phyloP scores from a whole-genome alignment of 1,284 basidiomycete species.

The Vanrija humicola region DNA sequence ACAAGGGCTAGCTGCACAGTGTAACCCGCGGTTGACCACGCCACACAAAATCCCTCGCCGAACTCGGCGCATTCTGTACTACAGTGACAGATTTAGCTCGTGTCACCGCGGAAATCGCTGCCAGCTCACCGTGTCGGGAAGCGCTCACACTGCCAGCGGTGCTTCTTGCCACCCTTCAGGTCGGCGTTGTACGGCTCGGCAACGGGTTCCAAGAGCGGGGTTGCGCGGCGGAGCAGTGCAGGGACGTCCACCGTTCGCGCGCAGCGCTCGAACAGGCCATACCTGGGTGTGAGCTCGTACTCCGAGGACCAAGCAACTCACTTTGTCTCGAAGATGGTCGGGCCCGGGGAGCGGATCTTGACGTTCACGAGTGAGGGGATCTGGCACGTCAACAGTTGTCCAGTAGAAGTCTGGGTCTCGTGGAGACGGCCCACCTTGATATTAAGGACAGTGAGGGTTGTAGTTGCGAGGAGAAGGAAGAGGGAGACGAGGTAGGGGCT shows the following conservation, averaged over 20 bases:
- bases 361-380: constrained; percentile 43
- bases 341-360: constrained; percentile 31
- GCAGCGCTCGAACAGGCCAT: constrained; percentile 47
- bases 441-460: constrained; percentile 41
- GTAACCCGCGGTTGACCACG: constrained; percentile 45
- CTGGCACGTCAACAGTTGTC: constrained; percentile 14
- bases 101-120: too few species aligned
- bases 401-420: background rate
- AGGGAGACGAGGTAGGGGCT: constrained; percentile 45
- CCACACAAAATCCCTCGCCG: constrained; percentile 46
- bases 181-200: background rate
- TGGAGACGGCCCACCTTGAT: constrained; percentile 33
- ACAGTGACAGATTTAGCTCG: background rate
- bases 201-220: constrained; percentile 20
- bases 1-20: constrained; percentile 45
- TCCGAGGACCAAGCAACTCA: constrained; percentile 3
- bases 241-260: constrained; percentile 29
- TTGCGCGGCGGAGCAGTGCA: constrained; percentile 29
- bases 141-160: constrained; percentile 30
- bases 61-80: constrained; percentile 47
- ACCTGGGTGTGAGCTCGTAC: constrained; percentile 23
- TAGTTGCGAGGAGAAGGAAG: constrained; percentile 40
- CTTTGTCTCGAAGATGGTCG: constrained; percentile 45
- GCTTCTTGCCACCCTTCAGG: constrained; percentile 1
- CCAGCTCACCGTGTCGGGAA: constrained; percentile 42